A percentile compares a stretch with the other conserved stretches of the same genome.
Conservation (phyloP, 768 basidiomycete genomes). For the Lentinula detonsa region DNA sequence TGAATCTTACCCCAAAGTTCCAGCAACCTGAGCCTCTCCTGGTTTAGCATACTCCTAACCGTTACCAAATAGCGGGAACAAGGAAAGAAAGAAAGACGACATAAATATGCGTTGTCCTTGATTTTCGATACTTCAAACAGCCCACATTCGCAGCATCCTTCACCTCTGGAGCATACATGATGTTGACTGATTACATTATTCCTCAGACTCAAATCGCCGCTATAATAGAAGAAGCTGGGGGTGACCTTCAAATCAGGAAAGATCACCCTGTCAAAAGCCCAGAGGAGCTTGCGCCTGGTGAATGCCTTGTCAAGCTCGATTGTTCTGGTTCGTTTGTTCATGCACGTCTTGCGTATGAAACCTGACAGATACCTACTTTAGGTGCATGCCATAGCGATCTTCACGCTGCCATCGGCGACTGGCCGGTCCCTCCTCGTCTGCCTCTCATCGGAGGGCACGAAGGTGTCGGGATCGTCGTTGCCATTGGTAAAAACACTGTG, state of each 20-base stretch:
- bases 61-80: not conserved
- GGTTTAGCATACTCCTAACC: too few species aligned
- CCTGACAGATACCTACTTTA: constrained; percentile 18
- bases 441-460: constrained; percentile 82
- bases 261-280: constrained; percentile 54
- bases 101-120: not conserved
- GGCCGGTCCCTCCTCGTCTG: constrained; percentile 60
- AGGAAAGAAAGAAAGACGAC: not conserved
- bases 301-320: constrained; percentile 71
- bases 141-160: not conserved
- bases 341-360: not conserved
- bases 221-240: constrained; percentile 29
- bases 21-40: not conserved
- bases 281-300: constrained; percentile 54
- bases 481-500: constrained; percentile 65
- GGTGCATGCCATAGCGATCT: constrained; percentile 77
- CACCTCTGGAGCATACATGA: not conserved
- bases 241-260: constrained; percentile 26
- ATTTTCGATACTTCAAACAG: not conserved
- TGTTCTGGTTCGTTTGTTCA: constrained; percentile 50
- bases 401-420: constrained; percentile 70
- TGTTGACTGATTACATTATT: constrained; percentile 15
- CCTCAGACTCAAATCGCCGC: constrained; percentile 39
- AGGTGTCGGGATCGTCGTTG: constrained; percentile 80
- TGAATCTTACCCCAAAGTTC: not conserved